Evolutionary conservation across 192 early-diverging fungal genomes (phyloP), one percentile per base, ranked within the genome.

Genomic region (Phycomyces nitens): DNA sequence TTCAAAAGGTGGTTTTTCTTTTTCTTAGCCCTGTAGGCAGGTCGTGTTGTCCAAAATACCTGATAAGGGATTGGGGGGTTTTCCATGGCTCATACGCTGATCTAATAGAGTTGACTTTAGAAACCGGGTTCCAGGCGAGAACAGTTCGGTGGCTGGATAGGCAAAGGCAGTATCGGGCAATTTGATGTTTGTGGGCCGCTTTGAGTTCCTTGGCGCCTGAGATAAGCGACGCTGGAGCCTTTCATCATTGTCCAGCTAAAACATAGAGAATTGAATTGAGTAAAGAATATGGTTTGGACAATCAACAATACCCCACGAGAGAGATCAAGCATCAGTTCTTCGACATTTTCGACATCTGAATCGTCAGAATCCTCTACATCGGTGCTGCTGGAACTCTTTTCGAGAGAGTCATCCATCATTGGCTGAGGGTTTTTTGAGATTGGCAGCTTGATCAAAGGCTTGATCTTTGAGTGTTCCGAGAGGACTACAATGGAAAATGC

Each of bases 291-390:
- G 29, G 7, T 5, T 34, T 5, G 29, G 29, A 7, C 29, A 34
- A 5, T 34, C 7, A 34, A 34, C 29, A 34, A 40, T 63, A 63
- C 62, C 52, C 53, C 52, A 53, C 50, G 62, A 5, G 18, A 2
- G 3, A 34, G 27, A 12, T 63, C 62, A 34, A 52, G 52, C 23
- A 51, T 50, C 11, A 54, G 18, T 27, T 62, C 47, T 20, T 62
- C 60, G 5, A 63, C 62, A 16, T 63, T 51, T 18, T 61, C 43
- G 27, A 15, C 59, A 27, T 63, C 52, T 10, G 52, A 51, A 54
- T 63, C 62, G 18, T 53, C 52, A 11, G 14, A 22, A 16, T 63
- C 62, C 16, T 63, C 62, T 14, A 53, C 62, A 22, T 54, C 53
- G 15, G 18, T 18, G 18, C 44, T 47, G 18, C 18, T 18, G 18